Percentiles rank a stretch among this genome's conserved stretches.
These are phyloP conservation scores for Panellus pusillus DNA, from an alignment of 768 basidiomycete genomes.

Conservation along the genomic window DNA sequence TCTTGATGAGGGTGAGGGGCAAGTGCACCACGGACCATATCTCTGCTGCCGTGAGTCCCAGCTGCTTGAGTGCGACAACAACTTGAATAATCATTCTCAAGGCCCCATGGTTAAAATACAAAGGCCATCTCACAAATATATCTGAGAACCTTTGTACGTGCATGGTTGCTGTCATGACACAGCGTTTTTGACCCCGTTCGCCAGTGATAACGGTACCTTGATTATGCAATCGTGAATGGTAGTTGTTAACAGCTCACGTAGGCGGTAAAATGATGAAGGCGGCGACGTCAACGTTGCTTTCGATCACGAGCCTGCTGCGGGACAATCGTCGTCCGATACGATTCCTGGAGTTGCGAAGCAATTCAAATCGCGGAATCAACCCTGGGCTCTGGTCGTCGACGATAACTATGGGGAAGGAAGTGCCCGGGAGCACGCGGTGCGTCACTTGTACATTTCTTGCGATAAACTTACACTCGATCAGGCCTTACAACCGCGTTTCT, in stretches of 20 bases:
- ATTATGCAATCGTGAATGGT: not conserved
- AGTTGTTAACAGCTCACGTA: conserved; percentile 26
- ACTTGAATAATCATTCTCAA: conserved; percentile 28
- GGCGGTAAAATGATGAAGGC: conserved; percentile 93
- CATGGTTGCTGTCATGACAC: not conserved
- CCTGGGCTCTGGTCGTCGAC: conserved; percentile 93
- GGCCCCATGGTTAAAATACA: conserved; percentile 99
- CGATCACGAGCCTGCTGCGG: conserved; percentile 58
- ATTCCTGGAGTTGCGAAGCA: conserved; percentile 91
- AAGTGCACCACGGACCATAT: conserved; percentile 99
- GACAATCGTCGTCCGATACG: conserved; percentile 60
- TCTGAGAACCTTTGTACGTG: conserved; percentile 89
- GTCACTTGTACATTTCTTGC: not conserved
- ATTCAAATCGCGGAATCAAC: conserved; percentile 78
- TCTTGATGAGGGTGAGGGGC: conserved; percentile 90
- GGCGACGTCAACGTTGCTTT: conserved; percentile 92
- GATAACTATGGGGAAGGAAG: conserved; percentile 99
- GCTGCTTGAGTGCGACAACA: not conserved
- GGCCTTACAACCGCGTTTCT: conserved; percentile 94
- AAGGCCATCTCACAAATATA: conserved; percentile 94
- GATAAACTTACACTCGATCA: not conserved
- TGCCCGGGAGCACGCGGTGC: conserved; percentile 87
- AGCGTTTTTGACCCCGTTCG: not conserved
- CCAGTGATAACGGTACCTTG: conserved; percentile 77
- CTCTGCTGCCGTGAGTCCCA: conserved; percentile 78